Base-by-base conservation (phyloP, 2,329 filamentous ascomycete genomes). In the Scedosporium aurantiacum region DNA sequence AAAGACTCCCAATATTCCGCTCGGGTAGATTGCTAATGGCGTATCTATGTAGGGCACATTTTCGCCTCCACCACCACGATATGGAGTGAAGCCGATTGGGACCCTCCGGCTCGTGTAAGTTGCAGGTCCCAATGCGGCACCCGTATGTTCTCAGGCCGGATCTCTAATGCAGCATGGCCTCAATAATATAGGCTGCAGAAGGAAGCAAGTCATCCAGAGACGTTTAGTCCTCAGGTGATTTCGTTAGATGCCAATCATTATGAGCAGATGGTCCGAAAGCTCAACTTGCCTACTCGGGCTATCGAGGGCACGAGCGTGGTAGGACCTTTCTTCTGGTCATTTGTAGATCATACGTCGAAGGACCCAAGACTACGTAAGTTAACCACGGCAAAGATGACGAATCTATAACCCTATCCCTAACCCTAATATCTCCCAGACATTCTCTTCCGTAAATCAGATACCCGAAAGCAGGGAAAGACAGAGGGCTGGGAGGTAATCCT, bases 401-500 rank as follows among this genome's bases (percentile, higher is more conserved):
- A 12, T 16, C 10, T 10, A n/a, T n/a, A n/a, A n/a, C n/a, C n/a
- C 2, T 25, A 23, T 37, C 16, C 12, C 37, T 43, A 27, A 16
- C 12, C 6, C 8, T 27, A 21, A 14, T 56, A 8, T 2, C 8
- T 14, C 10, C 6, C 61, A 82, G 79, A 86, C 66, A 81, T 86
- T 65, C 78, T 86, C 63, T 84, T 83, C 68, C 80, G 83, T 65
- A 86, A 86, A 70, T 84, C 81, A 16, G 83, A 86, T 67, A 83
- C 86, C 37, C 79, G 81, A 58, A 86, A 86, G 68, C 85, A 82
- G 72, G 83, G 82, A 63, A 78, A 77, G 67, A 86, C 83, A 16
- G 79, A 83, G 61, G 84, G 84, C 56, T 86, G 82, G 82, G 84
- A 86, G 71, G 75, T 85, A 62, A 83, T 84, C 74, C 77, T 86